Base-by-base conservation (phyloP, 768 basidiomycete species). In the Tephrocybe rancida region DNA sequence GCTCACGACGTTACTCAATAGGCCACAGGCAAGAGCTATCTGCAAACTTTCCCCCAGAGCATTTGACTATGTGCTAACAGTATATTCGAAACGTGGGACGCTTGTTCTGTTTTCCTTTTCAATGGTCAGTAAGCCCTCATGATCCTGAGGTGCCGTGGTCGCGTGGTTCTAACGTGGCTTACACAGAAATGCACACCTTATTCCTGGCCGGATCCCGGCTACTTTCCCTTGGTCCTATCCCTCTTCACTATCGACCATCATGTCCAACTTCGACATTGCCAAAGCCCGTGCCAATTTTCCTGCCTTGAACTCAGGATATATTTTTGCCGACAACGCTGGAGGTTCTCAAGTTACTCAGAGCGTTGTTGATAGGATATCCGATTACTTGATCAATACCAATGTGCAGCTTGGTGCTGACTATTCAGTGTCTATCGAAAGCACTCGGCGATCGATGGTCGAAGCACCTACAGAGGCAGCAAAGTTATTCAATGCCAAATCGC, bases 281-380 rank as follows among this genome's bases (percentile, higher is more conserved):
- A 68, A 71, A 60, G 84, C 77, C 39, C 82, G 86, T 48, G 73
- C 79, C 26, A 77, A 79, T 32, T 90, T 91, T 64, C 89, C 87
- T 3, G 69, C 85, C 3, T 71, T 91, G 24, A 65, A 72, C 26
- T 70, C 75, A 1, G 84, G 82, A 1, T 90, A 76, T 61, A 77
- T 88, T 55, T 90, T 81, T 61, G 90, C 77, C 2, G 89, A 90
- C 71, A 91, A 88, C 54, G 90, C 89, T 0, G 89, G 88, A 0
- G 89, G 88, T 7, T 89, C 88, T 2, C 89, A 80, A 64, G 81
- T 78, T 34, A 69, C 82, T 1, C 71, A 78, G 44, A 70, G 69
- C 44, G 83, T 84, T 27, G 80, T 84, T 50, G 79, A 86, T 58
- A 70, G 77, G 38, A 78, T 90, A 61, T 75, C 74, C 19, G 85